These are phyloP conservation scores for Ophiostoma sp. DNA, from an alignment of 2,329 filamentous ascomycete species.

Conservation along the genomic window DNA sequence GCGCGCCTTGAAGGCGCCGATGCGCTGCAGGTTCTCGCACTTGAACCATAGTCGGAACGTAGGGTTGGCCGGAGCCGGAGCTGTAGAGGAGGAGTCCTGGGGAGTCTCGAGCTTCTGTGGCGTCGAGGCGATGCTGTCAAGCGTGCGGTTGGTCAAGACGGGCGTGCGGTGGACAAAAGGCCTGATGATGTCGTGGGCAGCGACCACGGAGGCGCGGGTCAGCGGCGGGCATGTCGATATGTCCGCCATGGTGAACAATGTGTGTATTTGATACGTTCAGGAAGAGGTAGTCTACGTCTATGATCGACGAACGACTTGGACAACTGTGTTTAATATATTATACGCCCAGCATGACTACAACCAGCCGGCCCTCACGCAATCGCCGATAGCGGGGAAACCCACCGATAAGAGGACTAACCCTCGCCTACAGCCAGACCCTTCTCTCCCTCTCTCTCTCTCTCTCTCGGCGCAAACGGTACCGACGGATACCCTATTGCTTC, in stretches of 20 bases:
- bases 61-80: conserved; percentile 43
- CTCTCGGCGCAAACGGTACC: background rate
- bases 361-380: background rate
- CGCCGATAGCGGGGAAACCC: conserved; percentile 10
- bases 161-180: conserved; percentile 77
- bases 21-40: conserved; percentile 85
- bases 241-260: conserved; percentile 45
- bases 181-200: conserved; percentile 67
- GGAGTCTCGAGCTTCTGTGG: conserved; percentile 14
- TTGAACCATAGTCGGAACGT: conserved; percentile 77
- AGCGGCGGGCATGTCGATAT: conserved; percentile 55
- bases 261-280: too few relatives aligned
- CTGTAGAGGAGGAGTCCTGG: background rate
- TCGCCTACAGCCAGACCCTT: background rate
- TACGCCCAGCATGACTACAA: too few relatives aligned
- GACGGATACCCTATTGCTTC: background rate
- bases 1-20: conserved; percentile 87
- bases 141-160: conserved; percentile 70
- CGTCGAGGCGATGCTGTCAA: conserved; percentile 68
- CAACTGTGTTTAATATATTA: too few relatives aligned
- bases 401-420: background rate
- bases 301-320: too few relatives aligned
- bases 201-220: conserved; percentile 63
- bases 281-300: too few relatives aligned
- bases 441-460: background rate